These are phyloP conservation scores for Pezicula radicicola DNA, from an alignment of 2,329 filamentous ascomycete genomes.

Conservation along the genomic window DNA sequence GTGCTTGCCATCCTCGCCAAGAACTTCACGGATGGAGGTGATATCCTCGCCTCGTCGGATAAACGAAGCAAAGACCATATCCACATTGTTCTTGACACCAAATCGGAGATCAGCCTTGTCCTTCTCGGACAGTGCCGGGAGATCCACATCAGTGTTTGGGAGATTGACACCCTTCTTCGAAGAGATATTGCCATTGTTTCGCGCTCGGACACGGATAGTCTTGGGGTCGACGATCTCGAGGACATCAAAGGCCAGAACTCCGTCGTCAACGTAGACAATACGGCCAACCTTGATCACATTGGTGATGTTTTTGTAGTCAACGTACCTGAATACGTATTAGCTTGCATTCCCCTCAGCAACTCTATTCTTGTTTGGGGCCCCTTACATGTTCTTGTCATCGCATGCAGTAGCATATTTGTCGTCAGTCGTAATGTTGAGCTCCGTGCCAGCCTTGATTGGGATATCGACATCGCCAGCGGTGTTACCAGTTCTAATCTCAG, in stretches of 20 bases:
- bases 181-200: conserved; percentile 98
- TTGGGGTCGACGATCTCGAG: conserved; percentile 82
- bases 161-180: conserved; percentile 99
- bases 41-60: conserved; percentile 95
- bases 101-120: conserved; percentile 92
- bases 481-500: conserved; percentile 83
- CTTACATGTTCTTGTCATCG: conserved; percentile 91
- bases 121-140: conserved; percentile 96
- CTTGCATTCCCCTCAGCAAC: background rate
- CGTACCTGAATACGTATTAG: conserved; percentile 58
- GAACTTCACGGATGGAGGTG: conserved; percentile 83
- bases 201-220: conserved; percentile 80
- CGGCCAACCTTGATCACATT: conserved; percentile 92
- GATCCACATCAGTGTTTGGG: conserved; percentile 97
- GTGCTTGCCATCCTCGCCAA: conserved; percentile 88
- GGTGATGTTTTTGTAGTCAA: conserved; percentile 99
- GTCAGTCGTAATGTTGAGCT: conserved; percentile 96
- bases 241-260: conserved; percentile 95
- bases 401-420: conserved; percentile 82
- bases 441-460: conserved; percentile 76
- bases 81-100: conserved; percentile 96
- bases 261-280: conserved; percentile 97
- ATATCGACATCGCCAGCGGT: conserved; percentile 69
- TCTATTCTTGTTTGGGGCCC: conserved; percentile 8
- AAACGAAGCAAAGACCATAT: conserved; percentile 99